These are phyloP conservation scores for Diplodia intermedia DNA, from an alignment of 2,329 filamentous ascomycete species.

Conservation along the genomic window DNA sequence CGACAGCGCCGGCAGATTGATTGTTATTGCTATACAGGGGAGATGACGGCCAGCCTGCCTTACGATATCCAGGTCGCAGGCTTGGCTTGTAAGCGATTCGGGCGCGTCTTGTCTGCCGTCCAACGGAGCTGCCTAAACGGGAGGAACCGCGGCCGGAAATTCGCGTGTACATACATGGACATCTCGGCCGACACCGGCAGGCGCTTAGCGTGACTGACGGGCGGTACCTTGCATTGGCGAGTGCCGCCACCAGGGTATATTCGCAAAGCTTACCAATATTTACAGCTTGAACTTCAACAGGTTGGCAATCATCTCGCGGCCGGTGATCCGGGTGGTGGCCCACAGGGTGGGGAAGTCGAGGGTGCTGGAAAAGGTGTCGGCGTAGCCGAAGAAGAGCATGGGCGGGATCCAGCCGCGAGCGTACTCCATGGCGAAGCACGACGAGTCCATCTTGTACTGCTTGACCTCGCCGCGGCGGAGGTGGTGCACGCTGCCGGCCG, in stretches of 20 bases:
- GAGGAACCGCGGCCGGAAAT: neutral
- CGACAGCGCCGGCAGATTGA: neutral
- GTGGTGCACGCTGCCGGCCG: slow-evolving; percentile 73
- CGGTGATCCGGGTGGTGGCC: slow-evolving; percentile 78
- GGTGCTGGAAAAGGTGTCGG: slow-evolving; percentile 80
- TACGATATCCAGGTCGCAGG: neutral
- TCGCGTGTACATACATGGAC: neutral
- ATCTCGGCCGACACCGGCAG: neutral
- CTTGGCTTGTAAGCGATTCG: neutral
- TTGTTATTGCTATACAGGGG: slow-evolving; percentile 13
- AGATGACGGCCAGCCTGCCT: neutral
- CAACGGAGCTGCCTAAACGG: neutral
- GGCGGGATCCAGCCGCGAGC: slow-evolving; percentile 89
- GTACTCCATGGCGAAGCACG: slow-evolving; percentile 83
- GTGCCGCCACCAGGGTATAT: too few species aligned
- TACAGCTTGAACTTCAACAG: slow-evolving; percentile 74
- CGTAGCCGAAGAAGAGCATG: slow-evolving; percentile 90
- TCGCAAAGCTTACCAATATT: neutral
- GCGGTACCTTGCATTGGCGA: neutral
- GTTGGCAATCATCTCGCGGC: slow-evolving; percentile 76
- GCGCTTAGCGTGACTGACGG: slow-evolving; percentile 1
- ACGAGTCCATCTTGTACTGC: slow-evolving; percentile 81
- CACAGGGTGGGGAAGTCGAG: slow-evolving; percentile 85
- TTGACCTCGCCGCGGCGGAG: slow-evolving; percentile 73
- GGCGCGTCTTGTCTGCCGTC: neutral